Base-by-base conservation (phyloP, 495 filamentous ascomycete species). In the Daldinia vernicosa region DNA sequence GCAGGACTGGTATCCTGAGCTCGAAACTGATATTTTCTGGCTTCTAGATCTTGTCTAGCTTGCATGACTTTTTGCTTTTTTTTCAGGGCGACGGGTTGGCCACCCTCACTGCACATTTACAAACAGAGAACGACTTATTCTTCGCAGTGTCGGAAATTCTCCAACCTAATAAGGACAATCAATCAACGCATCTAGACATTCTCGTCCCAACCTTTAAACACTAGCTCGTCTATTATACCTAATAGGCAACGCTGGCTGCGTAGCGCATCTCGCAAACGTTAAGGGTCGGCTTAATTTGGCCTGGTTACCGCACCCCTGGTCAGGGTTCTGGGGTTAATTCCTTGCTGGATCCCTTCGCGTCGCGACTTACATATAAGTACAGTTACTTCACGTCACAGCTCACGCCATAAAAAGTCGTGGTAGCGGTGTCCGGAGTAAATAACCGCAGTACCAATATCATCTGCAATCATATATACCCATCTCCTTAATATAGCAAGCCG, bases 261-360 rank as follows among this genome's bases (percentile, higher is more conserved):
- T 73, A 63, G 70, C 66, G 66, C 66, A 73, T 73, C 70, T 57
- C 70, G 66, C 70, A 66, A 73, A 69, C 61, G 66, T 66, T 45
- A 53, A 69, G 70, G 61, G 55, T 54, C 39, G 64, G 51, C 61
- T 73, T 66, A 61, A 54, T 61, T 69, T 72, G 60, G 64, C 30
- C 56, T 73, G 66, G 65, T 54, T 66, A 52, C 66, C 66, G 53
- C 56, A 62, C 61, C 70, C 63, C 66, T 47, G 57, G 70, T 63
- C 66, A 73, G 53, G 57, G 51, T 39, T 60, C 66, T 61, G 32
- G 70, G 62, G 57, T 56, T 43, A 47, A 56, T 60, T 69, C 60
- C 58, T 69, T 58, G 70, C 66, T 62, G 66, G 45, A 73, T 69
- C 66, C 58, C 57, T 28, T 59, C 57, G 66, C 60, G 70, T 62